Evolutionary conservation across 306 rosid genomes (phyloP).

Genomic region (Cajanus cajan): DNA sequence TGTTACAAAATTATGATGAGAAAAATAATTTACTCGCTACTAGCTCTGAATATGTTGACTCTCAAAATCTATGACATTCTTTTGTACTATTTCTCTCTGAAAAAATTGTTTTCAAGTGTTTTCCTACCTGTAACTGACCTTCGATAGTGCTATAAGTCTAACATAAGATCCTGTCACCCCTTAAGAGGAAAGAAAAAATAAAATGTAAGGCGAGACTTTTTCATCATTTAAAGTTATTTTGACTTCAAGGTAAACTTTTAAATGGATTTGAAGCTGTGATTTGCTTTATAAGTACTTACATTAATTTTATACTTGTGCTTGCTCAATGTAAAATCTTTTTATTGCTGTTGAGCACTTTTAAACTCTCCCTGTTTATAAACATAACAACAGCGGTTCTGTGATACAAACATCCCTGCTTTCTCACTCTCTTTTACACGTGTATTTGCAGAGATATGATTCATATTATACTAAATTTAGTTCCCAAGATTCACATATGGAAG

Average conservation of each 20-base stretch:
- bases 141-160: background rate
- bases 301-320: background rate
- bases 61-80: background rate
- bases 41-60: background rate
- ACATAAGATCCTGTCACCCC: background rate
- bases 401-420: conserved; percentile 10
- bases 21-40: background rate
- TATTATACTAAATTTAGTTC: conserved; percentile 59
- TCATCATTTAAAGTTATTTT: background rate
- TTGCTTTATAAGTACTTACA: background rate
- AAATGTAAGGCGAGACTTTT: background rate
- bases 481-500: conserved; percentile 59
- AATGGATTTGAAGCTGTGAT: background rate
- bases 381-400: background rate
- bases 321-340: background rate
- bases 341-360: background rate
- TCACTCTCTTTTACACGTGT: conserved; percentile 25
- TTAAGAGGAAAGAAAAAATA: background rate
- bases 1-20: background rate
- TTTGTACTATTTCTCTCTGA: background rate
- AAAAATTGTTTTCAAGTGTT: background rate
- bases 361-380: background rate
- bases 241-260: background rate
- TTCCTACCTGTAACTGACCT: background rate
- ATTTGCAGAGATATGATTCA: conserved; percentile 61